Evolutionary conservation across 441 rosid genomes (phyloP).

Genomic region (Bruguiera hainesii): DNA sequence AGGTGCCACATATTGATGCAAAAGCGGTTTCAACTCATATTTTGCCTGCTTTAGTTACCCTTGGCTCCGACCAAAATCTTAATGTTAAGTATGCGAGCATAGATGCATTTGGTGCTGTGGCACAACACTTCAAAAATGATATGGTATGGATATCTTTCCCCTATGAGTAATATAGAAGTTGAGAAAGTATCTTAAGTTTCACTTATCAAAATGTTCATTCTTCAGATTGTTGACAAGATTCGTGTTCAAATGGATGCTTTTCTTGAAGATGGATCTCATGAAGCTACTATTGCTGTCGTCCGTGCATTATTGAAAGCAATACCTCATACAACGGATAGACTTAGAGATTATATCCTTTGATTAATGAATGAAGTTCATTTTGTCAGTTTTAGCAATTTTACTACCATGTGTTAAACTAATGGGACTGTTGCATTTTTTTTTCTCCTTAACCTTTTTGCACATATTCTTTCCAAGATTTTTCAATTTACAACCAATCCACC

Average conservation of each 20-base stretch:
- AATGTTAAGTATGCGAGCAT: slow-evolving; percentile 95
- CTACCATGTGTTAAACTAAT: not conserved
- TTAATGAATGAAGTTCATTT: not conserved
- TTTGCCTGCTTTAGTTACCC: slow-evolving; percentile 89
- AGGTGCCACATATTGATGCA: slow-evolving; percentile 86
- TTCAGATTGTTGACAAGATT: slow-evolving; percentile 97
- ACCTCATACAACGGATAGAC: slow-evolving; percentile 89
- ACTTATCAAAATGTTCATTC: slow-evolving; percentile 17
- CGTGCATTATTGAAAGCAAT: slow-evolving; percentile 84
- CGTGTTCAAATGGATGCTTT: slow-evolving; percentile 99
- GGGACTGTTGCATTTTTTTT: slow-evolving; percentile 23
- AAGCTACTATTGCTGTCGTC: slow-evolving; percentile 86
- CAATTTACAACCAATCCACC: slow-evolving; percentile 63
- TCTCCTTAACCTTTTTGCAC: slow-evolving; percentile 46
- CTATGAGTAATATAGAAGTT: slow-evolving; percentile 10
- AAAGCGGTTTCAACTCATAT: slow-evolving; percentile 81
- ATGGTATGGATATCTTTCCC: slow-evolving; percentile 41
- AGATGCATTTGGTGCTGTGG: slow-evolving; percentile 96
- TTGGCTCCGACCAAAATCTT: slow-evolving; percentile 95
- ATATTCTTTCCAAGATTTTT: slow-evolving; percentile 88
- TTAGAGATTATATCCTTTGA: slow-evolving; percentile 83
- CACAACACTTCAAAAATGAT: slow-evolving; percentile 92
- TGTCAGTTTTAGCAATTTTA: slow-evolving; percentile 1
- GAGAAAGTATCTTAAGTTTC: not conserved
- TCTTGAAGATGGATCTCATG: slow-evolving; percentile 98